Evolutionary conservation across 176 grass and related monocot species (phyloP).

Genomic region (Eleusine indica): DNA sequence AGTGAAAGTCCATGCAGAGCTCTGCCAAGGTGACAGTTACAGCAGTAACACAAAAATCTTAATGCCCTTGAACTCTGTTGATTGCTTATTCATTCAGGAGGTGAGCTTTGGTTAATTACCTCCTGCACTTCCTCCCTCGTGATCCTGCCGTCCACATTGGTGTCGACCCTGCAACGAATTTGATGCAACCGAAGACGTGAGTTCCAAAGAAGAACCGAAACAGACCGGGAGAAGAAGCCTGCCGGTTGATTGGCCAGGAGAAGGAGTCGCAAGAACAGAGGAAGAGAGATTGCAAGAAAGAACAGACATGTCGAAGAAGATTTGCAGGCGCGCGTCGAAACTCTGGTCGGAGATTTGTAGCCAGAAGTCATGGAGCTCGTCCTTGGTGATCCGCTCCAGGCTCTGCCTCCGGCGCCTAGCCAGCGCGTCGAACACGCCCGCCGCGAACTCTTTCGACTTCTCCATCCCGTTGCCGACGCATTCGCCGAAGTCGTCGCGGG

Average conservation of each 20-base stretch:
- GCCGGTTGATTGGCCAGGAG: neutral
- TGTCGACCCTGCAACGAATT: conserved; percentile 82
- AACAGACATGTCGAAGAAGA: conserved; percentile 97
- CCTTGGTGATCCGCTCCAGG: conserved; percentile 83
- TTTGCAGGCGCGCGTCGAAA: conserved; percentile 97
- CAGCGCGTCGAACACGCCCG: conserved; percentile 93
- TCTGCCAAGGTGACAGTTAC: neutral
- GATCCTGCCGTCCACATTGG: conserved; percentile 98
- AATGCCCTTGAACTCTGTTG: neutral
- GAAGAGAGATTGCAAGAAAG: neutral
- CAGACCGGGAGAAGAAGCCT: neutral
- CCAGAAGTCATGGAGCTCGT: conserved; percentile 99
- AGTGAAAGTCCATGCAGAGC: conserved; percentile 17
- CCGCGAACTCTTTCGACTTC: conserved; percentile 77
- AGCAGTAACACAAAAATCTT: neutral
- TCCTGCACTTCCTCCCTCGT: conserved; percentile 97
- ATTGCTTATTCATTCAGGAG: conserved; percentile 9
- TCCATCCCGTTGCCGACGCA: conserved; percentile 87
- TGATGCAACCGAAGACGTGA: conserved; percentile 24
- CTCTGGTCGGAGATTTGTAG: conserved; percentile 97
- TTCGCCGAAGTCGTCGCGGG: conserved; percentile 93
- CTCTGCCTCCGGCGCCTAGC: conserved; percentile 71
- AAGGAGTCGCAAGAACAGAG: neutral
- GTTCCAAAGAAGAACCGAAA: neutral
- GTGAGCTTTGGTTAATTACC: conserved; percentile 45